Evolutionary conservation across 1,284 basidiomycete species (phyloP).

Genomic region (Rhodotorula sp.): DNA sequence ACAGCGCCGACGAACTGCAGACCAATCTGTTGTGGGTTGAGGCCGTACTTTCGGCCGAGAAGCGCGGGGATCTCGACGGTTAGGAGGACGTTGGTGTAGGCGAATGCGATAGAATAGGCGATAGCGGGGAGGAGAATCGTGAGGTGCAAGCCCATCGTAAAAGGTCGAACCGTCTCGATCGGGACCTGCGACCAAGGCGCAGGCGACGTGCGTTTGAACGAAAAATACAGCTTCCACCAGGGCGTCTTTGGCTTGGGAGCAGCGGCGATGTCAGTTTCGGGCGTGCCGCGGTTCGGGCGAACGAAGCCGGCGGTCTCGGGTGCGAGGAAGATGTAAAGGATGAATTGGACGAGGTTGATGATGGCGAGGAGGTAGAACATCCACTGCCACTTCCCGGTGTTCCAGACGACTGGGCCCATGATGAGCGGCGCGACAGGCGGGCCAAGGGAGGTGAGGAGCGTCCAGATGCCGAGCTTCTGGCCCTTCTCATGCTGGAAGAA

Average conservation of each 20-base stretch:
- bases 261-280: not conserved
- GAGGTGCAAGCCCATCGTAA: conserved; percentile 16
- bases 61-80: conserved; percentile 35
- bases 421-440: conserved; percentile 6
- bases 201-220: conserved; percentile 19
- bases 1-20: conserved; percentile 20
- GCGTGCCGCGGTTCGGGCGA: conserved; percentile 17
- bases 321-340: conserved; percentile 26
- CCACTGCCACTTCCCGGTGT: conserved; percentile 14
- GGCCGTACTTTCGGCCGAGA: conserved; percentile 20
- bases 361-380: conserved; percentile 21
- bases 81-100: conserved; percentile 27
- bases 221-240: conserved; percentile 24
- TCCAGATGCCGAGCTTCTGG: conserved; percentile 24
- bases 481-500: conserved; percentile 39
- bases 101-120: conserved; percentile 27
- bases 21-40: conserved; percentile 34
- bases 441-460: conserved; percentile 18
- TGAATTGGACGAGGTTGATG: conserved; percentile 8
- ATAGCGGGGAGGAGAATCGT: conserved; percentile 29
- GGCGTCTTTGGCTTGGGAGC: conserved; percentile 4
- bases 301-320: conserved; percentile 34
- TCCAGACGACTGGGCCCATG: conserved; percentile 1
- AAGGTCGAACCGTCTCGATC: conserved; percentile 17
- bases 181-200: conserved; percentile 24